These are phyloP conservation scores for Sugiyamaella chiloensis DNA, from an alignment of 805 yeast species.

Conservation along the genomic window DNA sequence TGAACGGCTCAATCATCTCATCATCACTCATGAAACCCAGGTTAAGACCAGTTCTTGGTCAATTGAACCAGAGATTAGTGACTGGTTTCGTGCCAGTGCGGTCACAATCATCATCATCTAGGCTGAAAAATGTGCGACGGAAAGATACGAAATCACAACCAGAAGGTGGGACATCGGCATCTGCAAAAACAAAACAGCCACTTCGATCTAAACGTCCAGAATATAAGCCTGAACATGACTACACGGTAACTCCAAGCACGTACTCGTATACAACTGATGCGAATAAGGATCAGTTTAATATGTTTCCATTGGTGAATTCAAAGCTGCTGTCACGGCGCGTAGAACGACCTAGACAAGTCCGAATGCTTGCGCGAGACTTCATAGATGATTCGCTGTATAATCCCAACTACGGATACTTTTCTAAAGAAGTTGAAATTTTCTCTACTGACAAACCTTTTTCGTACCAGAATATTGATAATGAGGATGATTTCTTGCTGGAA, in stretches of 20 bases:
- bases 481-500: conserved; percentile 63
- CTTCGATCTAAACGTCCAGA: neutral
- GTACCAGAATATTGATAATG: conserved; percentile 53
- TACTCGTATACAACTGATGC: conserved; percentile 34
- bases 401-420: conserved; percentile 78
- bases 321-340: conserved; percentile 35
- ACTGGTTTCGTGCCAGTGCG: too few relatives aligned
- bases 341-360: conserved; percentile 55
- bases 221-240: conserved; percentile 29
- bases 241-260: conserved; percentile 34
- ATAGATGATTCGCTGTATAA: conserved; percentile 83
- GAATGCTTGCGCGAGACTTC: conserved; percentile 75
- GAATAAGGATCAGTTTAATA: conserved; percentile 39
- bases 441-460: conserved; percentile 64
- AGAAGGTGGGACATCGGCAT: neutral
- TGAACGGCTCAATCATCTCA: too few relatives aligned
- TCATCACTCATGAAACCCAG: too few relatives aligned
- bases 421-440: conserved; percentile 73
- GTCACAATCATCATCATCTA: conserved; percentile 1
- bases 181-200: neutral
- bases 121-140: neutral
- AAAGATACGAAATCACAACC: neutral
- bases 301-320: conserved; percentile 43
- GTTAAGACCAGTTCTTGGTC: too few relatives aligned
- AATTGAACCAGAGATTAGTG: too few relatives aligned